Evolutionary conservation across 73 alveolate genomes (phyloP), one percentile per base, ranked within the genome.

Genomic region (Paramecium primaurelia): DNA sequence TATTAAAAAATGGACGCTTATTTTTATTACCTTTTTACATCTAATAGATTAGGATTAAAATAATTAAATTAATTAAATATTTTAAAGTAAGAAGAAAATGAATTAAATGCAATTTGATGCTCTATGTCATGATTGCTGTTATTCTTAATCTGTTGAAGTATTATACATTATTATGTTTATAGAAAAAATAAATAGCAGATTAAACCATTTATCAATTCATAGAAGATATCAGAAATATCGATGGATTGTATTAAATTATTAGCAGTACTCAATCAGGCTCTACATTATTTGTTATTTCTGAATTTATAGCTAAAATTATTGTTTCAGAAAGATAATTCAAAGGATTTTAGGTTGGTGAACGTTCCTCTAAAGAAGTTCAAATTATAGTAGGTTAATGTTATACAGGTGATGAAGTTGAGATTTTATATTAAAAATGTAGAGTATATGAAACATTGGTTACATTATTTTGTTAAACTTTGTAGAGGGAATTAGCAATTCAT

Each of bases 261-360:
- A 38, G 58, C 20, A 18, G 30, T 10, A 32, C 71, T 44, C 5
- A 20, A 10, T 22, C 47, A 80, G 47, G 64, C n/a, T 4, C 77
- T 64, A 80, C 91, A 38, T 18, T 80, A 45, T 80, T 80, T 80
- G 91, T 80, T 1, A 42, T 80, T 4, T 80, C 91, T 20, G 91
- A 80, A 47, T 80, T 40, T n/a, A 42, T 80, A 9, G 71, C 58
- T 32, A 80, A 80, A 28, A 80, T 80, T 45, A 47, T 80, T 2
- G 47, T 80, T 2, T 80, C 91, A 1, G 91, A 80, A 47, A 80
- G 91, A 47, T 42, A 30, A 80, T 80, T 80, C 18, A 80, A 80
- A 47, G 91, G 91, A 25, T 80, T 75, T 38, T 36, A 20, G 18
- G 58, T 20, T 22, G 34, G 36, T 22, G 58, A 80, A n/a, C 59